Base-by-base conservation (phyloP, 2,329 filamentous ascomycete species). In the Aureobasidium sp. region DNA sequence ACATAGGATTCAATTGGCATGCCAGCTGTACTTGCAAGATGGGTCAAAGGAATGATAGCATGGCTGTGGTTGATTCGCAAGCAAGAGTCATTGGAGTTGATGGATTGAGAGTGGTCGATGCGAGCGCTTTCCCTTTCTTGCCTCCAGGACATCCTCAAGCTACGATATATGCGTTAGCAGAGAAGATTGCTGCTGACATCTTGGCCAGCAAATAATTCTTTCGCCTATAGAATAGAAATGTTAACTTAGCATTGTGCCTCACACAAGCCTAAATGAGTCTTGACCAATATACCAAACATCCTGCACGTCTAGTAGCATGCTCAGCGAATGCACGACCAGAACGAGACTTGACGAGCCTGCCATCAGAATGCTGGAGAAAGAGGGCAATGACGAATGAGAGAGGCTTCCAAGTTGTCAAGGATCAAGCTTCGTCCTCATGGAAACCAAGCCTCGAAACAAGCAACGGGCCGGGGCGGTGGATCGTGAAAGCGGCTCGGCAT, bases 61-160 rank as follows among this genome's bases (percentile, higher is more conserved):
- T 66, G 64, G n/a, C 61, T 27, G 31, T 45, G 55, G 7, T 64
- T 62, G 56, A 66, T 65, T 47, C 63, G 67, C 41, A 73, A 63
- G 14, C 73, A 71, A 17, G 70, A 53, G 61, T 61, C 61, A 62
- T 75, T 70, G 8, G 69, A 14, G 68, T 68, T 7, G 48, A 62
- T 1, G 68, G 69, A 12, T 63, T 77, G 31, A 66, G 76, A 12
- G 72, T 76, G 7, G 69, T 75, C 12, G 76, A 77, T 70, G 71
- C 69, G 1, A 67, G 65, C 47, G 63, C 71, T 14, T 72, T 72
- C 62, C 70, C 71, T 20, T 61, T 61, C 58, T 37, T 48, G 45
- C 45, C 58, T 20, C 58, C 59, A 3, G 59, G 48, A 52, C 66
- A 68, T 25, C 27, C 51, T 42, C 64, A 66, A 36, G 59, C 48